A percentile compares a stretch with the other conserved stretches of the same genome.
These are phyloP conservation scores for Alternaria sp. DNA, from an alignment of 2,329 filamentous ascomycete genomes.

Conservation along the genomic window DNA sequence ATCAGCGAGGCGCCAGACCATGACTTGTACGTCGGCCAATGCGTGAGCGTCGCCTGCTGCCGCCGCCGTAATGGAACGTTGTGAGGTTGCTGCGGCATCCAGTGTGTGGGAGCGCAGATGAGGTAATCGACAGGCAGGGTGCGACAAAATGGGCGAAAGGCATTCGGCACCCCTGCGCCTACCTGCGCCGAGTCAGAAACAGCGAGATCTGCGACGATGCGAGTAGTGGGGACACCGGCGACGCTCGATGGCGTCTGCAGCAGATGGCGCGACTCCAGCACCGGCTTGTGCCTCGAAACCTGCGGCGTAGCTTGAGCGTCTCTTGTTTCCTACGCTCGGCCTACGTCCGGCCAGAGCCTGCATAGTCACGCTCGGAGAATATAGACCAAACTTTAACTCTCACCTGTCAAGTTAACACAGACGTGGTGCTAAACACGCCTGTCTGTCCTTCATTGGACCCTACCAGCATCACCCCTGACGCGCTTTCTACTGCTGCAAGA, in stretches of 20 bases:
- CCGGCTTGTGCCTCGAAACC: slow-evolving; percentile 48
- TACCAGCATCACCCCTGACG: slow-evolving; percentile 40
- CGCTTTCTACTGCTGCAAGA: slow-evolving; percentile 38
- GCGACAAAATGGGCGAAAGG: slow-evolving; percentile 36
- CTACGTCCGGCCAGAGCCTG: slow-evolving; percentile 32
- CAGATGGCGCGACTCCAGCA: slow-evolving; percentile 41
- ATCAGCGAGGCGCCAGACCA: slow-evolving; percentile 25
- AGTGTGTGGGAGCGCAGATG: slow-evolving; percentile 34
- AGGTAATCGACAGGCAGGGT: slow-evolving; percentile 31
- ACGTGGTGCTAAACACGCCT: slow-evolving; percentile 42
- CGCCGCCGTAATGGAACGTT: slow-evolving; percentile 38
- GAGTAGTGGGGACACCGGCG: slow-evolving; percentile 37
- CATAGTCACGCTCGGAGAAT: slow-evolving; percentile 49
- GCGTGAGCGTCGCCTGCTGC: slow-evolving; percentile 27
- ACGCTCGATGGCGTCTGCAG: slow-evolving; percentile 38
- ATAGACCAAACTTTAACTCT: slow-evolving; percentile 49
- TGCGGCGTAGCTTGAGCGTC: slow-evolving; percentile 40
- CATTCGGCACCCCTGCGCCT: slow-evolving; percentile 36
- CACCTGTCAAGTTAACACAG: slow-evolving; percentile 47
- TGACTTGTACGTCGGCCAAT: slow-evolving; percentile 29
- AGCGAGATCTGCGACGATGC: slow-evolving; percentile 41
- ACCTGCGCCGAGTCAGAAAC: slow-evolving; percentile 46
- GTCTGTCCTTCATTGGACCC: slow-evolving; percentile 36
- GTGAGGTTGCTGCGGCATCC: slow-evolving; percentile 42
- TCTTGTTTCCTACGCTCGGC: slow-evolving; percentile 37